A percentile compares a stretch with the other conserved stretches of the same genome.
Conservation (phyloP, 768 basidiomycete genomes). For the Suillus clintonianus region DNA sequence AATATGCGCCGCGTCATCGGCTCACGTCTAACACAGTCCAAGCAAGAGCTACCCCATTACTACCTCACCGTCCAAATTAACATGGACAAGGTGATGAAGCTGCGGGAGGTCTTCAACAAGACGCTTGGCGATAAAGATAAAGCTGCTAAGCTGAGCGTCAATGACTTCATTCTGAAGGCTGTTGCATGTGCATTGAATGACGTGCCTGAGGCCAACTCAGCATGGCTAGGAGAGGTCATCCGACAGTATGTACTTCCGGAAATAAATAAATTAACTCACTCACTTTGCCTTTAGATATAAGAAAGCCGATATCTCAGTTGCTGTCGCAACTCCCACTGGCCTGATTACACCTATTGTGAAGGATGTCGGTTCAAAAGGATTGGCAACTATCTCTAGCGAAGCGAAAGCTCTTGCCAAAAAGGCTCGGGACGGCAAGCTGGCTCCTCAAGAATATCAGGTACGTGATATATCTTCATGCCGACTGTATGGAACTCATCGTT, state of each 20-base stretch:
- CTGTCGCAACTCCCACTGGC: constrained; percentile 94
- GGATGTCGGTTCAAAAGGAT: constrained; percentile 89
- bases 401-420: constrained; percentile 92
- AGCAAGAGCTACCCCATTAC: constrained; percentile 95
- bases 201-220: constrained; percentile 97
- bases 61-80: constrained; percentile 93
- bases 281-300: constrained; percentile 64
- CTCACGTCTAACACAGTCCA: constrained; percentile 85
- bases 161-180: constrained; percentile 98
- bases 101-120: constrained; percentile 95
- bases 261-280: not conserved
- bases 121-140: constrained; percentile 85
- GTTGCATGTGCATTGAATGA: constrained; percentile 87
- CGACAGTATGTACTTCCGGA: constrained; percentile 69
- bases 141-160: constrained; percentile 90
- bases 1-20: constrained; percentile 97
- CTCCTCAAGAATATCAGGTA: constrained; percentile 95
- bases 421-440: constrained; percentile 94
- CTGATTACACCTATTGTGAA: constrained; percentile 97
- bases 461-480: constrained; percentile 9
- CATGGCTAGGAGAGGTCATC: constrained; percentile 95
- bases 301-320: constrained; percentile 95
- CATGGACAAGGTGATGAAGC: constrained; percentile 95
- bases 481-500: not conserved
- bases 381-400: constrained; percentile 90